Conservation (phyloP, 768 basidiomycete genomes). For the Gloeopeniophorella convolvens region DNA sequence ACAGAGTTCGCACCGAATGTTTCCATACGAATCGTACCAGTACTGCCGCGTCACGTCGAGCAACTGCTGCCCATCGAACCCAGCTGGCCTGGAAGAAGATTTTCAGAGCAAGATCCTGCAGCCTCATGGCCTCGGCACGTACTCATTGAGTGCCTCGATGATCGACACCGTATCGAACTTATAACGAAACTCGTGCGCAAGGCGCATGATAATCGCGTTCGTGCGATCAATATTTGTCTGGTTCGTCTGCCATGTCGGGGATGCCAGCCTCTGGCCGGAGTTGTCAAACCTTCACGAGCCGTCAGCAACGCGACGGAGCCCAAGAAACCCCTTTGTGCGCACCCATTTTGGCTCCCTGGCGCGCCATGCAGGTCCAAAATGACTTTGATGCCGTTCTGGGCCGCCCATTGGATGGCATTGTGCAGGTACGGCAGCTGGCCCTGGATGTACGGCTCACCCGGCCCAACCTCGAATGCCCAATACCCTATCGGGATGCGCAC, state of each 20-base stretch:
- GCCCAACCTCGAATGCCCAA: slow-evolving; percentile 79
- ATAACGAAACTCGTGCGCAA: slow-evolving; percentile 54
- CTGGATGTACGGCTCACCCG: slow-evolving; percentile 72
- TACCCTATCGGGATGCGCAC: slow-evolving; percentile 84
- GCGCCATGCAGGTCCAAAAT: slow-evolving; percentile 68
- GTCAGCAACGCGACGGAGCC: background rate
- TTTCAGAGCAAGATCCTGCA: background rate
- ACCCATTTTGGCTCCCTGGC: slow-evolving; percentile 84
- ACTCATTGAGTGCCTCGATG: slow-evolving; percentile 82
- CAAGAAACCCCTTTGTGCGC: slow-evolving; percentile 19
- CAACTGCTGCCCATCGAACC: slow-evolving; percentile 48
- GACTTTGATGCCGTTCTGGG: slow-evolving; percentile 63
- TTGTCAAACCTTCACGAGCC: slow-evolving; percentile 64
- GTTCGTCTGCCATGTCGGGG: slow-evolving; percentile 65
- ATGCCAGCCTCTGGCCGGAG: slow-evolving; percentile 58
- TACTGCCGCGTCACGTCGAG: slow-evolving; percentile 50
- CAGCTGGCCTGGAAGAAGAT: slow-evolving; percentile 53
- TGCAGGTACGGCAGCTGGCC: slow-evolving; percentile 68
- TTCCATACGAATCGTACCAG: slow-evolving; percentile 70
- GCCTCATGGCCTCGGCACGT: slow-evolving; percentile 10
- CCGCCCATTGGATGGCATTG: slow-evolving; percentile 67
- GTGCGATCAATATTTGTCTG: slow-evolving; percentile 63
- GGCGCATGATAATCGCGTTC: slow-evolving; percentile 52
- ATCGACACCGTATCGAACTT: slow-evolving; percentile 49
- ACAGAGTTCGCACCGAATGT: slow-evolving; percentile 45